These are phyloP conservation scores for Madurella fahalii DNA, from an alignment of 2,329 filamentous ascomycete genomes.

Conservation along the genomic window DNA sequence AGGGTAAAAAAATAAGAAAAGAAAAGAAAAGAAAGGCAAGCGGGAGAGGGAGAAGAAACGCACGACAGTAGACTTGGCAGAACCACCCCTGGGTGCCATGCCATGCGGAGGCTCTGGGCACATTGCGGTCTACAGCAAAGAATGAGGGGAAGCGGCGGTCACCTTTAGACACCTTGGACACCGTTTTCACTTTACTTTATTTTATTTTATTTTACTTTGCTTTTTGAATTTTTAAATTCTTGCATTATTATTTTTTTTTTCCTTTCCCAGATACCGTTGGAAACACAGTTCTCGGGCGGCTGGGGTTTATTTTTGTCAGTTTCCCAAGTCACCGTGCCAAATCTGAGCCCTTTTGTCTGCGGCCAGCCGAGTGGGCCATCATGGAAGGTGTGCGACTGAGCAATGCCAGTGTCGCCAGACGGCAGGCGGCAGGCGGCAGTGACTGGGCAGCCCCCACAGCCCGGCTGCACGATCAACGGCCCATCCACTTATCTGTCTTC, in stretches of 20 bases:
- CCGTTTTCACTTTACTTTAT: too few species aligned
- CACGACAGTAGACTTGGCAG: neutral
- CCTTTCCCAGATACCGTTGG: too few species aligned
- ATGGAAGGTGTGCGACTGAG: slow-evolving; percentile 1
- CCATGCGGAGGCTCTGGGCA: neutral
- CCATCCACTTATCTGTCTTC: neutral
- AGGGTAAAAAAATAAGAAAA: too few species aligned
- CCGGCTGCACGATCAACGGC: neutral
- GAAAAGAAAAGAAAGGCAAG: too few species aligned
- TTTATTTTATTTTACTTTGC: too few species aligned
- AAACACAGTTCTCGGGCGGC: too few species aligned
- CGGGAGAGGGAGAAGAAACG: neutral
- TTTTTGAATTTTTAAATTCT: neutral
- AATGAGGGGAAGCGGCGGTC: neutral
- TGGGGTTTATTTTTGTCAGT: too few species aligned
- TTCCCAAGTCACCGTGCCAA: neutral
- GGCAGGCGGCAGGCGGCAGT: slow-evolving; percentile 26
- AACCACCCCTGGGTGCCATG: neutral
- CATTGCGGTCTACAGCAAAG: neutral
- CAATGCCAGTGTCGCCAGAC: slow-evolving; percentile 19
- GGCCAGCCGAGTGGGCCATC: slow-evolving; percentile 10
- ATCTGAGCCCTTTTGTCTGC: slow-evolving; percentile 11
- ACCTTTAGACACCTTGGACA: neutral
- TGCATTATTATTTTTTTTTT: too few species aligned
- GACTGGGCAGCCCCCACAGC: slow-evolving; percentile 11